Base-by-base conservation (phyloP, 2,329 filamentous ascomycete genomes). In the Neonectria hederae region DNA sequence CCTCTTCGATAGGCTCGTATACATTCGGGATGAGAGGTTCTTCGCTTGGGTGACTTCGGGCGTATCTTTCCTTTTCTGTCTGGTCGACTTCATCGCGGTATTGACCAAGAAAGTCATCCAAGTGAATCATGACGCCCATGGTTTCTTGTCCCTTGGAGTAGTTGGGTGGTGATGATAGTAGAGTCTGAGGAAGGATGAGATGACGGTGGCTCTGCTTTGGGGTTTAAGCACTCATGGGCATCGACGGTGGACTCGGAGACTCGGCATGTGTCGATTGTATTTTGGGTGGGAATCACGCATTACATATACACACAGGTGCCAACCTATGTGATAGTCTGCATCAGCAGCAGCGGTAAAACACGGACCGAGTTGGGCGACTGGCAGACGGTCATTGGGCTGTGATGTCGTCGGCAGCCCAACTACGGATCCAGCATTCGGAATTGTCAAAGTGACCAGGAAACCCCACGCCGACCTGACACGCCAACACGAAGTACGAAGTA, bases 1-100 rank as follows among this genome's bases (percentile, higher is more conserved):
- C 19, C 35, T 54, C 40, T 9, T 60, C 53, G 30, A 72, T 65
- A 10, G 68, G 68, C 32, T 73, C 71, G 57, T 73, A 69, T 17
- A 71, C 71, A 26, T 73, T 65, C 42, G 68, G 64, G 57, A 71
- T 46, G 7, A 59, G 54, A 9, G 48, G 43, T 4, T 2, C 5
- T 22, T 59, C 48, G n/a, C 5, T 26, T 2, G n/a, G 5, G 11
- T 28, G 17, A 17, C 24, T 24, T 17, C n/a, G 28, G 11, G 21
- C 21, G 38, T 42, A 42, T 38, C 35, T 17, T 38, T 38, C 35
- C 14, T n/a, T 19, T 42, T 42, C 8, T 1, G 5, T 19, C 24
- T 26, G 35, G 26, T n/a, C 9, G 14, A 24, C 35, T 11, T 59
- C 49, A 7, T 48, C 11, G 21, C 17, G 17, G 6, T 55, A 17